These are phyloP conservation scores for Tulasnella calospora DNA, from an alignment of 768 basidiomycete species.

Conservation along the genomic window DNA sequence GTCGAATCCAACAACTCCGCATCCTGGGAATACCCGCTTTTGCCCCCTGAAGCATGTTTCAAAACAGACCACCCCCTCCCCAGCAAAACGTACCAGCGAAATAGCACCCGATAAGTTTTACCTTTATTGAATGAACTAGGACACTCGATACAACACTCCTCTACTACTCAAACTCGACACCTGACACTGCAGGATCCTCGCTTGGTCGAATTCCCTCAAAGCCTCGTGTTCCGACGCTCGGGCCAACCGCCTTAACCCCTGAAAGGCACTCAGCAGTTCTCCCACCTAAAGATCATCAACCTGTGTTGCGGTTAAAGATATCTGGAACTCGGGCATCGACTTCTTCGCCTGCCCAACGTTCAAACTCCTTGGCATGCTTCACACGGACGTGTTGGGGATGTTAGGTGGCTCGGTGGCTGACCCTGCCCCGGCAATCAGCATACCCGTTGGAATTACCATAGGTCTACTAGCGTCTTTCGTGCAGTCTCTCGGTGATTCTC, in stretches of 20 bases:
- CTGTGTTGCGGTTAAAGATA: not conserved
- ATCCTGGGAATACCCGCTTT: not conserved
- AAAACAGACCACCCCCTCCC: not conserved
- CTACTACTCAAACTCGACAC: not conserved
- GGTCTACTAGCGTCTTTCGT: constrained; percentile 81
- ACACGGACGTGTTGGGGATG: not conserved
- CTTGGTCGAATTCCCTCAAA: not conserved
- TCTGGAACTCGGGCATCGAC: not conserved
- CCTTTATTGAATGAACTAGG: not conserved
- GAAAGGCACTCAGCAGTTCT: not conserved
- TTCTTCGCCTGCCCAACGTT: not conserved
- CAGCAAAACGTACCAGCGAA: not conserved
- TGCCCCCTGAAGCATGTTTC: not conserved
- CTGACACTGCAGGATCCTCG: not conserved
- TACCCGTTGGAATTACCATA: constrained; percentile 35
- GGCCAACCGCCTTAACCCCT: not conserved
- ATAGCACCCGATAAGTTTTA: not conserved
- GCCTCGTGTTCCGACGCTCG: not conserved
- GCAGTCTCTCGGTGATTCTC: constrained; percentile 62
- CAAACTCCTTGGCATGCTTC: not conserved
- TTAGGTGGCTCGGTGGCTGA: constrained; percentile 6
- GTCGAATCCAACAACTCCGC: not conserved
- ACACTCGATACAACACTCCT: not conserved
- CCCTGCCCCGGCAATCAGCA: constrained; percentile 22
- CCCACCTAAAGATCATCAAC: not conserved